phyloP scores from a whole-genome alignment of 768 basidiomycete species.

The Mrakia blollopis region DNA sequence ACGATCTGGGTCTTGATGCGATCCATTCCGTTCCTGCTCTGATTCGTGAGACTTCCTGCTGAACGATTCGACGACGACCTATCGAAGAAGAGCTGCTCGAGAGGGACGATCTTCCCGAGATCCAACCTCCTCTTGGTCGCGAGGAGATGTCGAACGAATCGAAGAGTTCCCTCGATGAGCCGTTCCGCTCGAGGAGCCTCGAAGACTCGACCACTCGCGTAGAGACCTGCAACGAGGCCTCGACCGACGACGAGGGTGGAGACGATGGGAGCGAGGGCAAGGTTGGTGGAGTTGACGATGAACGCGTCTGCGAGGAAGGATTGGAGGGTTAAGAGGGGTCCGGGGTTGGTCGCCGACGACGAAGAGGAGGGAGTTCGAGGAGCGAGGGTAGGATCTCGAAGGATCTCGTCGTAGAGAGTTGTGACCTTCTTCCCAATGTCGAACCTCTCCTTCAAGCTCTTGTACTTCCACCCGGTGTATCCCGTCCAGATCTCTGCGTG shows the following conservation, averaged over 20 bases:
- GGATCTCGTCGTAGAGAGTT: conserved; percentile 61
- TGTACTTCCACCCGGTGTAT: conserved; percentile 79
- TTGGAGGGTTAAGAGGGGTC: conserved; percentile 27
- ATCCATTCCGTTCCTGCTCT: background rate
- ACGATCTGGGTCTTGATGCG: conserved; percentile 59
- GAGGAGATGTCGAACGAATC: conserved; percentile 59
- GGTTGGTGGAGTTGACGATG: conserved; percentile 67
- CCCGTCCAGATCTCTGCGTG: conserved; percentile 86
- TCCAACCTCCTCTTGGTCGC: conserved; percentile 56
- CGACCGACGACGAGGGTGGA: conserved; percentile 61
- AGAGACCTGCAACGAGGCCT: conserved; percentile 58
- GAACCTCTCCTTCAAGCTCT: conserved; percentile 72
- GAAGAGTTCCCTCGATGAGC: conserved; percentile 64
- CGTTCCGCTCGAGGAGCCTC: conserved; percentile 66
- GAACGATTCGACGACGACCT: conserved; percentile 14
- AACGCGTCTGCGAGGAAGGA: conserved; percentile 60
- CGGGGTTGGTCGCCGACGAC: background rate
- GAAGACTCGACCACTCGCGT: conserved; percentile 59
- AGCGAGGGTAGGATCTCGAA: conserved; percentile 41
- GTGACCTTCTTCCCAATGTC: conserved; percentile 69
- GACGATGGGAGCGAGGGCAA: conserved; percentile 75
- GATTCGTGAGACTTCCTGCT: background rate
- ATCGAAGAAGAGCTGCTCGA: conserved; percentile 53
- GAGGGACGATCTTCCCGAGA: conserved; percentile 52
- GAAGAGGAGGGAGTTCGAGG: conserved; percentile 23